Evolutionary conservation across 768 basidiomycete species (phyloP).

Genomic region (Termitomyces sp.): DNA sequence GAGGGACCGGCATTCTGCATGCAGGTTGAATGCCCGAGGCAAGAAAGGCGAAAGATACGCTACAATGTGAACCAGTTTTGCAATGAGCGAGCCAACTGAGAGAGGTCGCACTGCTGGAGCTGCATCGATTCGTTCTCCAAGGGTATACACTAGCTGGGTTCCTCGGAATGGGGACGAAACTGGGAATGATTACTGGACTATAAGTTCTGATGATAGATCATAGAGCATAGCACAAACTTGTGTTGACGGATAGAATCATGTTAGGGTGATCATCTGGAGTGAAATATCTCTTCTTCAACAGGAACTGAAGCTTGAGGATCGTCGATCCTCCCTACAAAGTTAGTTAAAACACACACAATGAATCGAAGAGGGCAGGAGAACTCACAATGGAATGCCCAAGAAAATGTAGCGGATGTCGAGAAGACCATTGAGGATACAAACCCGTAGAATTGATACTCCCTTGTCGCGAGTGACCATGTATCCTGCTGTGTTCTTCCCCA

Average conservation of each 20-base stretch:
- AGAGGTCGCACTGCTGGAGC: background rate
- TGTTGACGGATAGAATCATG: background rate
- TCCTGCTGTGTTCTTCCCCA: background rate
- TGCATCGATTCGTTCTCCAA: background rate
- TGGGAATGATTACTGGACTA: no score
- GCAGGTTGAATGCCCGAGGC: constrained; percentile 34
- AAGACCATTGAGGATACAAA: background rate
- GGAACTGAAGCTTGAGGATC: background rate
- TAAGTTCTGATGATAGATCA: no score
- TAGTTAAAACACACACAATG: background rate
- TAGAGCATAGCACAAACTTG: background rate
- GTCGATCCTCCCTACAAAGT: background rate
- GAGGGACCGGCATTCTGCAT: constrained; percentile 38
- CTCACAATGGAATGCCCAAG: background rate
- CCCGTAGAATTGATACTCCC: background rate
- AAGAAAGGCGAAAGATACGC: constrained; percentile 41
- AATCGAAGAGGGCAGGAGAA: background rate
- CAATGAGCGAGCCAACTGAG: background rate
- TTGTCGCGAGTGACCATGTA: background rate
- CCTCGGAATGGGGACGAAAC: background rate
- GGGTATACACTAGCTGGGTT: background rate
- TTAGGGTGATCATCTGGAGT: background rate
- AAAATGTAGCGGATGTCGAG: background rate
- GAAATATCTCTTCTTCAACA: background rate
- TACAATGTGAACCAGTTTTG: background rate